These are phyloP conservation scores for Colletotrichum caudatum DNA, from an alignment of 2,329 filamentous ascomycete species.

Conservation along the genomic window DNA sequence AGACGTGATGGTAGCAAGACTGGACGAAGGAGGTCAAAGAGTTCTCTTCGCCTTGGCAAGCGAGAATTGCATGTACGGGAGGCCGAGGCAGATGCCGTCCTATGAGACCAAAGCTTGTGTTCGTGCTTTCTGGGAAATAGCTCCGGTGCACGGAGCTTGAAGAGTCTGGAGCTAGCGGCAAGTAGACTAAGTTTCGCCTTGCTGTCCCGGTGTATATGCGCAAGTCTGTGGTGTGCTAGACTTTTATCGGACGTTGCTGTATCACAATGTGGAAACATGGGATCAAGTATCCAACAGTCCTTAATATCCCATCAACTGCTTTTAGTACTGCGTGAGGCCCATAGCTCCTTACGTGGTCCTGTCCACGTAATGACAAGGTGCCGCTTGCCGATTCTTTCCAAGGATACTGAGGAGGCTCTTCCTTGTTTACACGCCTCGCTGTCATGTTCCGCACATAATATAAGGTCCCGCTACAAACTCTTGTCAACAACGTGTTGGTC, in stretches of 20 bases:
- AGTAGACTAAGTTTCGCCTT: background rate
- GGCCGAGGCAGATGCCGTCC: constrained; percentile 6
- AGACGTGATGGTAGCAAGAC: constrained; percentile 7
- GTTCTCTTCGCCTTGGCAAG: background rate
- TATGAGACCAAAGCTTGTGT: constrained; percentile 1
- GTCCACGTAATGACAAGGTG: constrained; percentile 24
- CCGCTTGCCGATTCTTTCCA: background rate
- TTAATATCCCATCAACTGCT: constrained; percentile 7
- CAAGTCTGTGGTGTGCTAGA: background rate
- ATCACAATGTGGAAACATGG: constrained; percentile 6
- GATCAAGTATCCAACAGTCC: background rate
- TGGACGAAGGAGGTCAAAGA: constrained; percentile 32
- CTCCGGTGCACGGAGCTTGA: constrained; percentile 15
- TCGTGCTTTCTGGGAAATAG: background rate
- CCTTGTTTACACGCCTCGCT: background rate
- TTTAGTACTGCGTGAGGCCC: background rate
- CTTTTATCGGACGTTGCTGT: constrained; percentile 12
- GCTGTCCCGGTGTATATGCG: background rate
- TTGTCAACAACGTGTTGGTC: background rate
- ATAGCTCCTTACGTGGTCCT: constrained; percentile 1
- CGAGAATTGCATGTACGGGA: no score
- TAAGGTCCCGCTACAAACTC: constrained; percentile 3
- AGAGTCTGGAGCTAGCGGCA: constrained; percentile 1
- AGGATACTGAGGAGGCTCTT: background rate
- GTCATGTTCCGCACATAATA: background rate